phyloP scores from a whole-genome alignment of 2,329 filamentous ascomycete genomes.

The Scedosporium minutisporum region DNA sequence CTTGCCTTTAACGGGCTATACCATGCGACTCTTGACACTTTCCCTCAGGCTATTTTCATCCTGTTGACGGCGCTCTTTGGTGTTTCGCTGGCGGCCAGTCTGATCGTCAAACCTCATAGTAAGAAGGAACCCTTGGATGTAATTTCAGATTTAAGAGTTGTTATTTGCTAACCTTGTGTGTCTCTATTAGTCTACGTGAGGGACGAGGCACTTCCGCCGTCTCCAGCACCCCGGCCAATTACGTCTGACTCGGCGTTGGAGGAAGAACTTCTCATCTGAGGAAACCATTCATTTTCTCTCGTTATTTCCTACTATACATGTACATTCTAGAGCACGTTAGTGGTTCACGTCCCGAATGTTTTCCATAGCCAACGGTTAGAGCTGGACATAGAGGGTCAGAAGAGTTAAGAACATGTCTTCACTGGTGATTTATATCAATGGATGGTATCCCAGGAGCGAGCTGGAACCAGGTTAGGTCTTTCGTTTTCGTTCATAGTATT shows the following conservation, averaged over 20 bases:
- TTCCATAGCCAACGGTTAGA: background rate
- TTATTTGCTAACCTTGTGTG: too few species aligned
- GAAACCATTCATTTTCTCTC: background rate
- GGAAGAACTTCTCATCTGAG: constrained; percentile 8
- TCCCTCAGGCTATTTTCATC: constrained; percentile 76
- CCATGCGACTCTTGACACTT: constrained; percentile 65
- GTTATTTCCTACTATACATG: background rate
- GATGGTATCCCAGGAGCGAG: background rate
- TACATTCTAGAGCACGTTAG: background rate
- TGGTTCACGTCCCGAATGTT: too few species aligned
- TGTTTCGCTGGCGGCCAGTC: constrained; percentile 54
- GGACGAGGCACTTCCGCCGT: background rate
- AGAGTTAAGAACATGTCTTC: background rate
- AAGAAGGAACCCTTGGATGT: constrained; percentile 22
- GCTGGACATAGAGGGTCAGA: background rate
- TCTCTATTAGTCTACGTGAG: background rate
- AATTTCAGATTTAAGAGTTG: background rate
- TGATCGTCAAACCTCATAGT: constrained; percentile 67
- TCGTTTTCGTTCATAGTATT: too few species aligned
- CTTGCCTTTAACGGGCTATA: constrained; percentile 82
- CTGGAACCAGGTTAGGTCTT: too few species aligned
- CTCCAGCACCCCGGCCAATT: background rate
- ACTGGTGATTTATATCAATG: background rate
- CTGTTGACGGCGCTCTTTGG: constrained; percentile 59
- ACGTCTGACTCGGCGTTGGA: background rate